phyloP scores from a whole-genome alignment of 2,329 filamentous ascomycete species.

The Coniochaeta prunicola region DNA sequence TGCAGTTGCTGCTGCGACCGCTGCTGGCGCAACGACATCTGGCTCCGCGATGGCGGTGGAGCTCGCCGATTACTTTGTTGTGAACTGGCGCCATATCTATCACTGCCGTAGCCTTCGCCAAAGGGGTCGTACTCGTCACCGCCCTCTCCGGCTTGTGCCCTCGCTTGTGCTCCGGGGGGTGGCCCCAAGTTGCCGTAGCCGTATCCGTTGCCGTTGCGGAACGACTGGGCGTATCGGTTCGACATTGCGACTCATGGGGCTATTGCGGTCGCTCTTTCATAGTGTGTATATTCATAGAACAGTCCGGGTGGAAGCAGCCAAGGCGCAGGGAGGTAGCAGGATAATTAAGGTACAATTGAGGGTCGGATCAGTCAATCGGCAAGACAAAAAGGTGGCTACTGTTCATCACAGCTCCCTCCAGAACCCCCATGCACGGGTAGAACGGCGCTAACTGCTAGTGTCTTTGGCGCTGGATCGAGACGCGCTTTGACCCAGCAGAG shows the following conservation, averaged over 20 bases:
- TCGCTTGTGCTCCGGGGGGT: slow-evolving; percentile 7
- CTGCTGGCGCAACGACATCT: slow-evolving; percentile 6
- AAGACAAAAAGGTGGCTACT: not conserved
- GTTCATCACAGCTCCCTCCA: not conserved
- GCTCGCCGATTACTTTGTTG: not conserved
- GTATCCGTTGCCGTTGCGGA: slow-evolving; percentile 37
- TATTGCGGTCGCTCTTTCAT: not conserved
- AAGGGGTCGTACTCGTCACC: slow-evolving; percentile 45
- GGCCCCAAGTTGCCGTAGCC: slow-evolving; percentile 36
- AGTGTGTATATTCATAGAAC: not conserved
- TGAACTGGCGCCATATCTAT: slow-evolving; percentile 28
- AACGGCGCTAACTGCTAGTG: not conserved
- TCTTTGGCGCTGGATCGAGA: not conserved
- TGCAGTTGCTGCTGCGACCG: slow-evolving; percentile 3
- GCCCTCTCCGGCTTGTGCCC: slow-evolving; percentile 3
- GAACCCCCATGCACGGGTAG: not conserved
- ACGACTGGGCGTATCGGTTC: slow-evolving; percentile 41
- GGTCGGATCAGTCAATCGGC: not conserved
- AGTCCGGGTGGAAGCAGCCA: not conserved
- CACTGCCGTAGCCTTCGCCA: slow-evolving; percentile 35
- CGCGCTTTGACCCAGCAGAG: not conserved
- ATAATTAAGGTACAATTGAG: not conserved
- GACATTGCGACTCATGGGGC: slow-evolving; percentile 30
- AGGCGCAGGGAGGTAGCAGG: not conserved
- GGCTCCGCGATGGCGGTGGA: slow-evolving; percentile 8